These are phyloP conservation scores for Colletotrichum somersetense DNA, from an alignment of 2,329 filamentous ascomycete species.

Conservation along the genomic window DNA sequence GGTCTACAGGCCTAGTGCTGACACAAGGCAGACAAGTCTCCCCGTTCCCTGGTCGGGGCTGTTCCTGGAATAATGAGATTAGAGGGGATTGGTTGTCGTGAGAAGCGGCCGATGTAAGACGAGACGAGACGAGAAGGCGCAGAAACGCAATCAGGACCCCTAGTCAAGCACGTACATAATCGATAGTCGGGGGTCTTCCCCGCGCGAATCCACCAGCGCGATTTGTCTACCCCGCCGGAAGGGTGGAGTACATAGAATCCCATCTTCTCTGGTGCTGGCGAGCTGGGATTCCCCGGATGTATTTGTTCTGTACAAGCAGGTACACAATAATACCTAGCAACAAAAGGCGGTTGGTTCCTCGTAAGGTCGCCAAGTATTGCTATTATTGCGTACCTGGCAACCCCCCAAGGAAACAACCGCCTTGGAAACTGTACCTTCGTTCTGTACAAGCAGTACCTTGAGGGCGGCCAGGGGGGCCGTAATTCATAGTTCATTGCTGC, in stretches of 20 bases:
- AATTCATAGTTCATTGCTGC: not conserved
- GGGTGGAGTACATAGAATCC: constrained; percentile 18
- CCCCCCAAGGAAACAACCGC: no score
- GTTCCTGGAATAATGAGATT: not conserved
- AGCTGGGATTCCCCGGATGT: not conserved
- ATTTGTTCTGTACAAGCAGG: not conserved
- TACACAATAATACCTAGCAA: no score
- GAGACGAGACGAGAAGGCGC: not conserved
- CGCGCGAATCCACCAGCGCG: constrained; percentile 16
- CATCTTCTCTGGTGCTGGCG: not conserved
- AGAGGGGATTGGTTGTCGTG: not conserved
- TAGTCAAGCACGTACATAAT: constrained; percentile 39
- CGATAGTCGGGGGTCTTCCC: not conserved
- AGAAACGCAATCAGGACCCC: no score
- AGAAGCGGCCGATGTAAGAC: not conserved
- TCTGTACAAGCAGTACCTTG: not conserved
- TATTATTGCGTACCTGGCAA: no score
- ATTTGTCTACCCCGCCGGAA: constrained; percentile 37
- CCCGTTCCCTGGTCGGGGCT: not conserved
- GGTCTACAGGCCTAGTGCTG: not conserved
- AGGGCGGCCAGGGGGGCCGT: not conserved
- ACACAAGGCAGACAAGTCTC: not conserved
- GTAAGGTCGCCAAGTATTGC: no score
- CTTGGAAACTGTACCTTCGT: no score
- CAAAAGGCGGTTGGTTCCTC: no score